phyloP scores from a whole-genome alignment of 106 monocot genomes.

The Dioscorea dumetorum region DNA sequence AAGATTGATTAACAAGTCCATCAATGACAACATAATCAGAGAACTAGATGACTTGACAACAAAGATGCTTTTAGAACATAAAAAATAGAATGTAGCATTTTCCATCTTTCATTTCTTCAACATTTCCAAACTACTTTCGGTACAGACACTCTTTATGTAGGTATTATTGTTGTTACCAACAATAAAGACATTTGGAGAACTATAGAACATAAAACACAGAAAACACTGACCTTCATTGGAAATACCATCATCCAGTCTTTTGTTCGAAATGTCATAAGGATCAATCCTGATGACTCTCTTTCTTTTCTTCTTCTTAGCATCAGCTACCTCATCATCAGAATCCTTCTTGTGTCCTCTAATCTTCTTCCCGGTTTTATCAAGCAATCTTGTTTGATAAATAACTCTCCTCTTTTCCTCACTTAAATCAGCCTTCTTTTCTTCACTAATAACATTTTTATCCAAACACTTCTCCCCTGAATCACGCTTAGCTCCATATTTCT shows the following conservation, averaged over 20 bases:
- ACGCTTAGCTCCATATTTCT: not conserved
- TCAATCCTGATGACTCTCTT: conserved; percentile 61
- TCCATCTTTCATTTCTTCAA: too few species aligned
- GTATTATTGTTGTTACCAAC: too few species aligned
- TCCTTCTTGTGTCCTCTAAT: conserved; percentile 26
- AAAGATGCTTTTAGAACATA: too few species aligned
- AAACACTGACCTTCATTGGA: conserved; percentile 27
- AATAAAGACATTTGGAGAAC: too few species aligned
- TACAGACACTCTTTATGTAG: too few species aligned
- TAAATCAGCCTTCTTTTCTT: conserved; percentile 7
- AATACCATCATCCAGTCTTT: conserved; percentile 46
- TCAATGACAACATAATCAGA: too few species aligned
- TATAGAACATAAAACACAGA: not conserved
- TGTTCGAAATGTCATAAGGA: conserved; percentile 71
- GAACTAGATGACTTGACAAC: too few species aligned
- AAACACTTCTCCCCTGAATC: conserved; percentile 3
- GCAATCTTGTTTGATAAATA: conserved; percentile 19
- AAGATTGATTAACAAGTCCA: too few species aligned
- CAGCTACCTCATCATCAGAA: conserved; percentile 12
- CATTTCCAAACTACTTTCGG: too few species aligned
- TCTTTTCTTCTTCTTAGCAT: conserved; percentile 31
- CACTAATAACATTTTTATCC: conserved; percentile 4
- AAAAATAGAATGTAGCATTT: too few species aligned
- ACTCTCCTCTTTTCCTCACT: conserved; percentile 7
- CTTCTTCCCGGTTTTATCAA: conserved; percentile 47